Percentiles rank a stretch among this genome's conserved stretches.
Conservation (phyloP, 208 protist species). For the Leishmania lainsoni region DNA sequence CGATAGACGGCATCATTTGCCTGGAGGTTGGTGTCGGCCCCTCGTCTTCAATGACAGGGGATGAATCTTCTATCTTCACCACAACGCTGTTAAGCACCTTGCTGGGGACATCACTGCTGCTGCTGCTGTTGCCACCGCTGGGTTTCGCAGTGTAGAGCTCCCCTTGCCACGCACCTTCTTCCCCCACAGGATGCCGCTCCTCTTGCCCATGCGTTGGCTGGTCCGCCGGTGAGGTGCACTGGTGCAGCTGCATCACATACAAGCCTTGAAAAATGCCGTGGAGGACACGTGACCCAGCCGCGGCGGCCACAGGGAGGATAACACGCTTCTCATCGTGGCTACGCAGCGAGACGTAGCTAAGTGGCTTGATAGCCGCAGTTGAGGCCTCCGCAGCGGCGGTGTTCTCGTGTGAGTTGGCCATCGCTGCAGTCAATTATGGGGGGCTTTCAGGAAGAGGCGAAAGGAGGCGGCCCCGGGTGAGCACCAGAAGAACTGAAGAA, state of each 20-base stretch:
- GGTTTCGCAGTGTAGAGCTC: background rate
- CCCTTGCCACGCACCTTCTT: background rate
- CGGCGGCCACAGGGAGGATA: conserved; percentile 61
- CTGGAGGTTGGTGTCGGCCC: background rate
- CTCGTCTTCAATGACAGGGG: background rate
- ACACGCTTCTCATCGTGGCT: conserved; percentile 51
- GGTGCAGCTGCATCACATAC: conserved; percentile 32
- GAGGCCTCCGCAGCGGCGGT: background rate
- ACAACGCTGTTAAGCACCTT: background rate
- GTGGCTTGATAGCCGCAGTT: conserved; percentile 8
- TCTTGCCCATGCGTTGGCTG: background rate
- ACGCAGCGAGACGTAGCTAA: conserved; percentile 54
- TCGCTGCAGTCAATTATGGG: background rate
- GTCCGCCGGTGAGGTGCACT: conserved; percentile 1
- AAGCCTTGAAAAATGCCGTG: conserved; percentile 60
- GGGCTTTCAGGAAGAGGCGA: background rate
- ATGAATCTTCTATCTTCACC: background rate
- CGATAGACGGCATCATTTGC: conserved; percentile 10
- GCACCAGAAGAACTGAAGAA: background rate
- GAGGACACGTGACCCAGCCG: conserved; percentile 50
- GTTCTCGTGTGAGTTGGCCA: background rate
- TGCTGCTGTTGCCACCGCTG: background rate
- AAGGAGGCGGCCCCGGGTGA: background rate
- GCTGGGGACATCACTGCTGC: background rate
- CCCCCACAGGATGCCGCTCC: background rate